Conservation (phyloP, 169 alveolate genomes). For the Cryptosporidium canis region DNA sequence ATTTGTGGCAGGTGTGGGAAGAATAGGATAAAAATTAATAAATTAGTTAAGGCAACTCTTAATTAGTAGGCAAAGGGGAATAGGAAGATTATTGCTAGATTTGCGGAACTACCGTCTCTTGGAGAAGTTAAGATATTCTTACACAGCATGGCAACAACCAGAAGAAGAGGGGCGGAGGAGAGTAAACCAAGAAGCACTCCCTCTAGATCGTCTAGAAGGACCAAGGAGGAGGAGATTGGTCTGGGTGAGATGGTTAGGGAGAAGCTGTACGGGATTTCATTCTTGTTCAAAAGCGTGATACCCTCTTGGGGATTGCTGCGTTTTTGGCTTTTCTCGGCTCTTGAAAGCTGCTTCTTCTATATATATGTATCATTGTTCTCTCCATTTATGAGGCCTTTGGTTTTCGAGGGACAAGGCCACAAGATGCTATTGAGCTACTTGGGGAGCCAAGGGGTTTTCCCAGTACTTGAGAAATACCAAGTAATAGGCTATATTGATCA, state of each 20-base stretch:
- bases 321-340: conserved; percentile 36
- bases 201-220: conserved; percentile 23
- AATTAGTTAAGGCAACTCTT: background rate
- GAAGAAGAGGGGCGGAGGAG: conserved; percentile 61
- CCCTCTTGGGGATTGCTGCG: conserved; percentile 20
- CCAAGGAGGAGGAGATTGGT: background rate
- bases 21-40: background rate
- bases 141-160: conserved; percentile 36
- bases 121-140: background rate
- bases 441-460: background rate
- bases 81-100: background rate
- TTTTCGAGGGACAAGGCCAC: conserved; percentile 62
- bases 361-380: conserved; percentile 51
- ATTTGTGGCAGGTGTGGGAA: conserved; percentile 47
- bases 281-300: background rate
- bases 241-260: background rate
- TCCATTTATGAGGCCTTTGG: conserved; percentile 45
- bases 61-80: background rate
- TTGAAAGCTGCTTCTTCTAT: conserved; percentile 67
- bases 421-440: conserved; percentile 15
- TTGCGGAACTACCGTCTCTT: background rate
- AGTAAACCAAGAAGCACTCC: background rate
- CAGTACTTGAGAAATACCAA: conserved; percentile 25
- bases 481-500: conserved; percentile 16
- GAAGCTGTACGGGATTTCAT: background rate